Percentiles rank a stretch among this genome's conserved stretches.
phyloP scores from a whole-genome alignment of 495 filamentous ascomycete species.

The Penicillium coffeae region DNA sequence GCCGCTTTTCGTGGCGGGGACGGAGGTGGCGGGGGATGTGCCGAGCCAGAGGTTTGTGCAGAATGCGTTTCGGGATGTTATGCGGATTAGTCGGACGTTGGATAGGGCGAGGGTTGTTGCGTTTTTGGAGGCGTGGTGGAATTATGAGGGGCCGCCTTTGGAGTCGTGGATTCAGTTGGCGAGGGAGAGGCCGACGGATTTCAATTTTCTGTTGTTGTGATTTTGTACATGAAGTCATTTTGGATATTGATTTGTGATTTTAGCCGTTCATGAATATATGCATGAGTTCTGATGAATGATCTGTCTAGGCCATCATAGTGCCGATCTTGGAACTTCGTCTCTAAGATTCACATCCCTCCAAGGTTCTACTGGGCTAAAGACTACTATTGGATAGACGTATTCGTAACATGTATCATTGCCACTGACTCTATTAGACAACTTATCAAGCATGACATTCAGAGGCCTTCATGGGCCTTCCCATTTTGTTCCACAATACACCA shows the following conservation, averaged over 20 bases:
- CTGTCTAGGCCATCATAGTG: no score
- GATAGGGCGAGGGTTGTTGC: conserved; percentile 13
- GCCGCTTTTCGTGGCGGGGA: conserved; percentile 26
- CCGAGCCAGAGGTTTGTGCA: conserved; percentile 8
- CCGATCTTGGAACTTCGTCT: no score
- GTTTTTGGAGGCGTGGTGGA: conserved; percentile 16
- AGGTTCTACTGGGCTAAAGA: no score
- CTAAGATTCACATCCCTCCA: no score
- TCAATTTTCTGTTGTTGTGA: conserved; percentile 6
- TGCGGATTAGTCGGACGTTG: conserved; percentile 16
- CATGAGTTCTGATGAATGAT: no score
- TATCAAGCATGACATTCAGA: background rate
- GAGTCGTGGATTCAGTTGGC: conserved; percentile 16
- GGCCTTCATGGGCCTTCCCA: background rate
- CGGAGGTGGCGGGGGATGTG: conserved; percentile 12
- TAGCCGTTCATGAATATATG: background rate
- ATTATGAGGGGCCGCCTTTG: background rate
- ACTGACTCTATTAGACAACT: background rate
- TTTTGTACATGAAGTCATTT: background rate
- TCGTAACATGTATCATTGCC: background rate
- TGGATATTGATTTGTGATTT: no score
- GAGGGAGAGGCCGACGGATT: conserved; percentile 1
- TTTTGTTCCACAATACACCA: background rate
- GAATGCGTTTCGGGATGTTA: conserved; percentile 7
- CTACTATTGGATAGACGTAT: no score